Conservation (phyloP, 805 yeast species). For the Diddensiella santjacobensis region DNA sequence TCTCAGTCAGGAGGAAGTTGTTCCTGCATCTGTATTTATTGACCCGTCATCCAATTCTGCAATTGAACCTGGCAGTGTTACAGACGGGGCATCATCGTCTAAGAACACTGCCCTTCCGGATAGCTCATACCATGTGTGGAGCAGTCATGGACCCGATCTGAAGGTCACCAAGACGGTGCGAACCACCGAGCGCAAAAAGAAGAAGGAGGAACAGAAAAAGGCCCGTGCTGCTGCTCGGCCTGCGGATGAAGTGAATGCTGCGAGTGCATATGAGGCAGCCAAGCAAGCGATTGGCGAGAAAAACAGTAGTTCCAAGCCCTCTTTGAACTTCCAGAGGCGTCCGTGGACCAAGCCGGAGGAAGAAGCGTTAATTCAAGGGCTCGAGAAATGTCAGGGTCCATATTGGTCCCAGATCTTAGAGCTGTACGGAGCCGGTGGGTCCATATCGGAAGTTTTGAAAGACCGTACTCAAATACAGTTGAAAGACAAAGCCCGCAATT, state of each 20-base stretch:
- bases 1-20: not conserved
- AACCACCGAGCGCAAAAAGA: not conserved
- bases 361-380: slow-evolving; percentile 72
- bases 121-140: not conserved
- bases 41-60: slow-evolving; percentile 1
- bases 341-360: slow-evolving; percentile 91
- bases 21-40: not conserved
- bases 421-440: slow-evolving; percentile 92
- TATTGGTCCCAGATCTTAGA: slow-evolving; percentile 91
- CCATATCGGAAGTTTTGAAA: slow-evolving; percentile 74
- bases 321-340: slow-evolving; percentile 42
- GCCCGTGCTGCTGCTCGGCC: not conserved
- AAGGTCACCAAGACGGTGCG: not conserved
- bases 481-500: slow-evolving; percentile 93
- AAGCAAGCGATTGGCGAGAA: slow-evolving; percentile 1
- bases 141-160: not conserved
- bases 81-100: too few relatives aligned
- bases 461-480: slow-evolving; percentile 88
- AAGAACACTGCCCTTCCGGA: not conserved
- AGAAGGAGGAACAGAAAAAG: too few relatives aligned
- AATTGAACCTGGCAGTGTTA: not conserved
- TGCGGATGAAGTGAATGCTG: slow-evolving; percentile 1
- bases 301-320: not conserved
- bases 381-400: slow-evolving; percentile 75
- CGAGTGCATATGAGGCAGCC: slow-evolving; percentile 10